A percentile compares a stretch with the other conserved stretches of the same genome.
phyloP scores from a whole-genome alignment of 179 eudicot genomes.

The Beta macrorhiza region DNA sequence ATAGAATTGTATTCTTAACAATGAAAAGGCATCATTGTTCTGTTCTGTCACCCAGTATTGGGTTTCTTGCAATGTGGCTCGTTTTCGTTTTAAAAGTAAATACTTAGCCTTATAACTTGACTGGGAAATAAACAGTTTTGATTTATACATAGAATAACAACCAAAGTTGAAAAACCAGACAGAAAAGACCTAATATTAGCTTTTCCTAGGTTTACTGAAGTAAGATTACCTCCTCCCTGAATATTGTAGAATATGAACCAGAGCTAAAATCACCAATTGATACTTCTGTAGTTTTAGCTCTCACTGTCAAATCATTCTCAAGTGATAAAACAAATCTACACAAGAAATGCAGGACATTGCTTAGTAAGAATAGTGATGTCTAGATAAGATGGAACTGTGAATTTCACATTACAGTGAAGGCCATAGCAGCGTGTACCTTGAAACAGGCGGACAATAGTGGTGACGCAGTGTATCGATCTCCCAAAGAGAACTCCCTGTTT shows the following conservation, averaged over 20 bases:
- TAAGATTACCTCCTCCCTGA: conserved; percentile 67
- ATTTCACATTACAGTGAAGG: conserved; percentile 1
- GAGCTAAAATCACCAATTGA: conserved; percentile 78
- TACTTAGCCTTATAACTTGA: no score
- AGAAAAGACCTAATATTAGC: not conserved
- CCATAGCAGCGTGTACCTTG: conserved; percentile 52
- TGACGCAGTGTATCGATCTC: conserved; percentile 85
- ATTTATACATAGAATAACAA: no score
- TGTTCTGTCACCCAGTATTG: no score
- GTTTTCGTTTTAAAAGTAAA: no score
- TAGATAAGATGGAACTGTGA: not conserved
- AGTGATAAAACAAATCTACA: conserved; percentile 79
- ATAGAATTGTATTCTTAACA: no score
- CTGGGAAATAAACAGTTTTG: no score
- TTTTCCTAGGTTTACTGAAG: no score
- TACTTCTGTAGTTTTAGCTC: conserved; percentile 74
- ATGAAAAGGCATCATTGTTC: no score
- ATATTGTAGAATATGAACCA: conserved; percentile 85
- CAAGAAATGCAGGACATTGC: conserved; percentile 12
- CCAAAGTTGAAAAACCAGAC: no score
- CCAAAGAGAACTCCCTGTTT: conserved; percentile 96
- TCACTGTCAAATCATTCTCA: conserved; percentile 81
- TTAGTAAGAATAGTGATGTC: not conserved
- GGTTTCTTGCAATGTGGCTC: no score
- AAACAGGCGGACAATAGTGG: conserved; percentile 91